These are phyloP conservation scores for Corymbia maculata DNA, from an alignment of 345 rosid genomes.

Conservation along the genomic window DNA sequence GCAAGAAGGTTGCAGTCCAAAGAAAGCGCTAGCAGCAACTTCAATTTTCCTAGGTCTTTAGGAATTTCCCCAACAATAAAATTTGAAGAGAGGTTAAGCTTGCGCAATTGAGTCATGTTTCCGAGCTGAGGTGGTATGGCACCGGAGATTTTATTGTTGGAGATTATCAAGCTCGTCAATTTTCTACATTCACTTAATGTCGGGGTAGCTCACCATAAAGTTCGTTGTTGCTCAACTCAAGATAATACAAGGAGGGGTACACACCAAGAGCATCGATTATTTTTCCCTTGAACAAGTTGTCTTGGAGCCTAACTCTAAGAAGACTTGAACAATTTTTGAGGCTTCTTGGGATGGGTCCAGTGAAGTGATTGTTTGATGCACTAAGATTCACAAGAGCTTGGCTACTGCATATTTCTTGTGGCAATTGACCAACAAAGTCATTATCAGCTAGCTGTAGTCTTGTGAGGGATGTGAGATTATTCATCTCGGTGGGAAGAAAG, in stretches of 20 bases:
- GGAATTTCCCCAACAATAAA: neutral
- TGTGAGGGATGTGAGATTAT: neutral
- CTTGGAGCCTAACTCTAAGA: neutral
- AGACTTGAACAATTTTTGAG: neutral
- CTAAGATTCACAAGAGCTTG: neutral
- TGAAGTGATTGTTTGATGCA: neutral
- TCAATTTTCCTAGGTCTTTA: neutral
- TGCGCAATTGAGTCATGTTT: neutral
- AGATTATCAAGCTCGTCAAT: neutral
- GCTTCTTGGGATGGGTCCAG: neutral
- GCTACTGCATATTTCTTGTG: neutral
- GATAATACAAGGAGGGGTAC: neutral
- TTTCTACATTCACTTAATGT: neutral
- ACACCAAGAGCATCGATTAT: neutral
- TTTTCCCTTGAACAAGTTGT: neutral
- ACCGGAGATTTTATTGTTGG: neutral
- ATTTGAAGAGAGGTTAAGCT: conserved; percentile 5
- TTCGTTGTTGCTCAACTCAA: neutral
- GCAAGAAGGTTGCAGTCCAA: neutral
- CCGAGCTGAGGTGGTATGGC: neutral
- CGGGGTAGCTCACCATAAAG: neutral
- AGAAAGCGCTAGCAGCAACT: neutral
- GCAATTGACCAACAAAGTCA: neutral
- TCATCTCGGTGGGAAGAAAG: neutral
- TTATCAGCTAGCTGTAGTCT: neutral